Evolutionary conservation across 2,329 filamentous ascomycete species (phyloP).

Genomic region (Bipolaris victoriae): DNA sequence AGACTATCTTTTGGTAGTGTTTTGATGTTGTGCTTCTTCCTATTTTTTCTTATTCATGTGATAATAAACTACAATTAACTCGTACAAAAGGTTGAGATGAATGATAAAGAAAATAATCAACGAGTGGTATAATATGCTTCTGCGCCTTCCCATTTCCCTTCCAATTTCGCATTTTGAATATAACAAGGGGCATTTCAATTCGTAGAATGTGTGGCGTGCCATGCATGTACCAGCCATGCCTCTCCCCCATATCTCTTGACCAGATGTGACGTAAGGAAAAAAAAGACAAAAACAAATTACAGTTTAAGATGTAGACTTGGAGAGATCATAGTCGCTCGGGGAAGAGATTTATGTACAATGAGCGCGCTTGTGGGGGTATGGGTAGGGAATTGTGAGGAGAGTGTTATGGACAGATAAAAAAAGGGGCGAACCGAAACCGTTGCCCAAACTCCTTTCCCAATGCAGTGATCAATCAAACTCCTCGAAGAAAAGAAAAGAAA

Average conservation of each 20-base stretch:
- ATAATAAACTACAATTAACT: neutral
- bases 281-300: neutral
- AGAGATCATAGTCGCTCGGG: neutral
- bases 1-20: too few species aligned
- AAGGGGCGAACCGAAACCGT: neutral
- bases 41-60: neutral
- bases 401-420: neutral
- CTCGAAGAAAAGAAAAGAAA: neutral
- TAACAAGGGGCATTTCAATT: neutral
- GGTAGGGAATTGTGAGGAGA: neutral
- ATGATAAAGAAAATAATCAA: neutral
- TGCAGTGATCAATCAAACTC: neutral
- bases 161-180: neutral
- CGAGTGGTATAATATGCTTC: neutral
- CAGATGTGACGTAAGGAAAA: neutral
- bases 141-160: neutral
- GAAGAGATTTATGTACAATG: neutral
- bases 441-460: neutral
- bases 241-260: too few species aligned
- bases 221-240: conserved; percentile 1
- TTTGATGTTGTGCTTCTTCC: neutral
- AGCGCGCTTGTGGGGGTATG: neutral
- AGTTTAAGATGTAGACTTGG: neutral
- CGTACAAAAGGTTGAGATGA: neutral
- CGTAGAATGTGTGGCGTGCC: neutral